A percentile compares a stretch with the other conserved stretches of the same genome.
These are phyloP conservation scores for Circinella minor DNA, from an alignment of 371 early-diverging fungal species.

Conservation along the genomic window DNA sequence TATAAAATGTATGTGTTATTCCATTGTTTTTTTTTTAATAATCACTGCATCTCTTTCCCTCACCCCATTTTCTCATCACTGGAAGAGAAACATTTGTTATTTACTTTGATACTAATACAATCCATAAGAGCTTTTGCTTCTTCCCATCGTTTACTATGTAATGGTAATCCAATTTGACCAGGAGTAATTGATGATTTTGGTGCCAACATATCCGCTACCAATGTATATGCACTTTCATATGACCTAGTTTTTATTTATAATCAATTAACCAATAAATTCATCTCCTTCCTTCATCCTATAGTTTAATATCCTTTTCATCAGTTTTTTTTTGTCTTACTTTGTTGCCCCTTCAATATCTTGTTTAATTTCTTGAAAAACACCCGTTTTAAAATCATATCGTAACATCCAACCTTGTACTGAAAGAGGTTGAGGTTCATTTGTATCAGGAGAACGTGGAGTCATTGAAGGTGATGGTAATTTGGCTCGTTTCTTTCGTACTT, in stretches of 20 bases:
- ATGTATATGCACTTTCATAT: constrained; percentile 74
- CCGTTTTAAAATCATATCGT: constrained; percentile 85
- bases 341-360: constrained; percentile 80
- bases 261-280: constrained; percentile 3
- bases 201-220: constrained; percentile 68
- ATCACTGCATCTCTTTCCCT: neutral
- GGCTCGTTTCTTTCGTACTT: constrained; percentile 71
- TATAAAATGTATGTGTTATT: too few relatives aligned
- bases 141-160: constrained; percentile 62
- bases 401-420: constrained; percentile 75
- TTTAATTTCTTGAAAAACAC: constrained; percentile 74
- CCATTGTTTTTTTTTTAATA: neutral
- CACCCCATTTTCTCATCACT: neutral
- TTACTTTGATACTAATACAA: constrained; percentile 76
- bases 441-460: constrained; percentile 32
- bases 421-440: constrained; percentile 48
- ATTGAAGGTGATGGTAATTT: constrained; percentile 61
- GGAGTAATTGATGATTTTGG: constrained; percentile 51
- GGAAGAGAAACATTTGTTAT: neutral
- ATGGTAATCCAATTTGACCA: constrained; percentile 48
- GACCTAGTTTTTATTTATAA: constrained; percentile 40
- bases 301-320: neutral
- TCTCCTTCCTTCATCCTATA: neutral
- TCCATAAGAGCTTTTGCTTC: constrained; percentile 70
- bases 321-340: constrained; percentile 46